phyloP scores from a whole-genome alignment of 306 rosid species.

The Acacia confusa region DNA sequence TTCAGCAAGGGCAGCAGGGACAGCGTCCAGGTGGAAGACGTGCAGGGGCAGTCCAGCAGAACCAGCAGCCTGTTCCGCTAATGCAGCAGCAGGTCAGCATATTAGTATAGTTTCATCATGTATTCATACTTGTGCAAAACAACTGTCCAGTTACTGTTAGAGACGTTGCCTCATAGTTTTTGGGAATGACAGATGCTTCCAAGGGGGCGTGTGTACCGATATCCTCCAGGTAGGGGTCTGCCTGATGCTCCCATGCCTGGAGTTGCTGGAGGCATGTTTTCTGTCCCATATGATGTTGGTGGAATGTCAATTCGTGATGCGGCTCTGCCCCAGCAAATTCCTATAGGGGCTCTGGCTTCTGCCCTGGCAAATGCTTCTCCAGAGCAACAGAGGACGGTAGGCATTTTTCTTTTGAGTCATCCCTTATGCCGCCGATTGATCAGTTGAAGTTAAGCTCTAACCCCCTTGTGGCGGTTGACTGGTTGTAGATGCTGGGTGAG shows the following conservation, averaged over 20 bases:
- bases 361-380: conserved; percentile 93
- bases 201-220: conserved; percentile 90
- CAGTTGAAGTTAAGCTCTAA: conserved; percentile 15
- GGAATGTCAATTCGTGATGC: conserved; percentile 84
- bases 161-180: conserved; percentile 24
- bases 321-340: conserved; percentile 73
- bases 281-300: conserved; percentile 89
- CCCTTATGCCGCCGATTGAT: not conserved
- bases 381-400: conserved; percentile 91
- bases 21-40: conserved; percentile 99
- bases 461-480: conserved; percentile 34
- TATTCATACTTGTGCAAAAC: not conserved
- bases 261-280: conserved; percentile 91
- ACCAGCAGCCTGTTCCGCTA: conserved; percentile 83
- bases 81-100: conserved; percentile 94
- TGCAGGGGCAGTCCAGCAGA: conserved; percentile 73
- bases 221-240: conserved; percentile 83
- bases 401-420: not conserved
- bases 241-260: conserved; percentile 95
- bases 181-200: conserved; percentile 73
- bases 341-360: conserved; percentile 91
- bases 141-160: not conserved
- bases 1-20: conserved; percentile 94
- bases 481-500: conserved; percentile 92
- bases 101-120: conserved; percentile 34